These are phyloP conservation scores for Fraxinus xanthoxyloides DNA, from an alignment of 305 asterid species.

Conservation along the genomic window DNA sequence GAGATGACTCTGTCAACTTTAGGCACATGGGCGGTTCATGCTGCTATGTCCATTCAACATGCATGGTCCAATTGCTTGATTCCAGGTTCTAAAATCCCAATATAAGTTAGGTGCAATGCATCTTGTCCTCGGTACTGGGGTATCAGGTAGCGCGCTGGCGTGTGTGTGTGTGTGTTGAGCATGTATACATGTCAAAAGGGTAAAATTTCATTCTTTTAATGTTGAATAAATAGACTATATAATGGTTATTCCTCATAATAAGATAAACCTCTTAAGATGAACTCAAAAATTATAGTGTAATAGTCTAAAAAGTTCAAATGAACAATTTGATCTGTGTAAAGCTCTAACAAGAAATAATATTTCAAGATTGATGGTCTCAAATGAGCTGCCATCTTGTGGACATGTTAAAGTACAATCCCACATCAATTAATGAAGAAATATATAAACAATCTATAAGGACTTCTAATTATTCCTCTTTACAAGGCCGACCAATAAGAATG, in stretches of 20 bases:
- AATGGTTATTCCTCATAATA: not conserved
- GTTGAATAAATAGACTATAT: not conserved
- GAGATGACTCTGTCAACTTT: not conserved
- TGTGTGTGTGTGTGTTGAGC: not conserved
- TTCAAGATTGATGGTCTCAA: not conserved
- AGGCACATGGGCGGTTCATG: not conserved
- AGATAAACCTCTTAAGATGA: not conserved
- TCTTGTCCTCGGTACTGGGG: not conserved
- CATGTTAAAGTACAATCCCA: not conserved
- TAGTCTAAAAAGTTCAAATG: not conserved
- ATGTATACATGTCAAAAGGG: not conserved
- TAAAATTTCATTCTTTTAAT: not conserved
- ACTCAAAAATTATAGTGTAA: not conserved
- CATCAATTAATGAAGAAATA: not conserved
- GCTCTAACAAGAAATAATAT: not conserved
- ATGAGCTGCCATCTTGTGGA: not conserved
- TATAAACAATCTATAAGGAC: too few relatives aligned
- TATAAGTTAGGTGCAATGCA: not conserved
- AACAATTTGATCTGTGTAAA: not conserved
- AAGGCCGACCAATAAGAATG: not conserved
- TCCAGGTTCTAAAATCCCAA: not conserved
- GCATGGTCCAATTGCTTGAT: not conserved
- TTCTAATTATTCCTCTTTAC: not conserved
- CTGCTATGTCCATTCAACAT: not conserved
- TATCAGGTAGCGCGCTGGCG: not conserved